phyloP scores from a whole-genome alignment of 768 basidiomycete genomes.

The Leccinum subtestaceum region DNA sequence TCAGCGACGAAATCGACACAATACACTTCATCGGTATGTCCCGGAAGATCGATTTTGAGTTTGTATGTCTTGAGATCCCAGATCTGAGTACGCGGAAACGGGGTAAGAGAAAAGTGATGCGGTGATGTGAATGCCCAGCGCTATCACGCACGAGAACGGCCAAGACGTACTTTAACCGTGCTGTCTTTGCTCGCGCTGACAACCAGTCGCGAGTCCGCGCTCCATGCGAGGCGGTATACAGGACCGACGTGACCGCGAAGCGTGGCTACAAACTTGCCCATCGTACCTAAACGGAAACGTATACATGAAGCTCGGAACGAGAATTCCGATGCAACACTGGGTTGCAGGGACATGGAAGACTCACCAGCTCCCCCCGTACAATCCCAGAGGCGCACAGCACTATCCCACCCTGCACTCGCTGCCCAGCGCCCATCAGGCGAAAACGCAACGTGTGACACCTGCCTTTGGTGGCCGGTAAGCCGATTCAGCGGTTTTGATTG shows the following conservation, averaged over 20 bases:
- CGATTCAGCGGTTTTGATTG: conserved; percentile 72
- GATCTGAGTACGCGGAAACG: conserved; percentile 42
- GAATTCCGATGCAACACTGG: background rate
- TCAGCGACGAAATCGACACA: conserved; percentile 99
- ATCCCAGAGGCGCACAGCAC: conserved; percentile 86
- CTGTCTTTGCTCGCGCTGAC: conserved; percentile 96
- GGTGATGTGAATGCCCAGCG: background rate
- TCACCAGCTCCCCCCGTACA: conserved; percentile 42
- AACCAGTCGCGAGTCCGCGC: conserved; percentile 86
- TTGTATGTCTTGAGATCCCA: conserved; percentile 98
- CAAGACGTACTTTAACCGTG: conserved; percentile 77
- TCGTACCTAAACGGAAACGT: conserved; percentile 16
- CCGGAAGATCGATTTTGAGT: conserved; percentile 89
- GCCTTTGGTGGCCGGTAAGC: conserved; percentile 94
- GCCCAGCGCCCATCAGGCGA: conserved; percentile 92
- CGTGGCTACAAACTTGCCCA: conserved; percentile 87
- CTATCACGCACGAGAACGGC: too few species aligned
- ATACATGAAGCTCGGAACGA: background rate
- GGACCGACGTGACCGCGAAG: conserved; percentile 91
- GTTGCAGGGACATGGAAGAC: conserved; percentile 8
- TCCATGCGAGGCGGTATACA: conserved; percentile 95
- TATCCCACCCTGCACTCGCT: conserved; percentile 91
- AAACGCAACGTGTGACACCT: conserved; percentile 92
- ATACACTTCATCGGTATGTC: conserved; percentile 97
- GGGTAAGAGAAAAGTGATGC: background rate